A percentile compares a stretch with the other conserved stretches of the same genome.
Evolutionary conservation across 2,329 filamentous ascomycete species (phyloP).

Genomic region (Monosporascus cannonballus): DNA sequence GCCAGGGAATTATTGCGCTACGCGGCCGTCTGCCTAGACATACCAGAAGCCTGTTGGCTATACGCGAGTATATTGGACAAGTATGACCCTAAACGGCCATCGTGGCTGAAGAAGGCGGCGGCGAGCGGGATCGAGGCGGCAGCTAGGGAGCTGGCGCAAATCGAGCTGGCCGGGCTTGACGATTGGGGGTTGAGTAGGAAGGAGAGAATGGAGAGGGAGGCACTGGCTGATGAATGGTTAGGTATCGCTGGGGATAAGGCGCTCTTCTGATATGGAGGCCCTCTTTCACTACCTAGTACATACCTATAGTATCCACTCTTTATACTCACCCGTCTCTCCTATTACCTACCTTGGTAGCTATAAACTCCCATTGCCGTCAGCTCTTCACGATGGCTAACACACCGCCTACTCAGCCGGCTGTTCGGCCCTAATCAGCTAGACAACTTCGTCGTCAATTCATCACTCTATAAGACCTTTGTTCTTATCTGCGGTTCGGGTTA

Average conservation of each 20-base stretch:
- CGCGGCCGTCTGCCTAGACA: conserved; percentile 27
- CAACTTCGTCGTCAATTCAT: not conserved
- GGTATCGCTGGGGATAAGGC: conserved; percentile 13
- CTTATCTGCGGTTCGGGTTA: no score
- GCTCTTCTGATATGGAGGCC: not conserved
- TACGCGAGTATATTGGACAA: conserved; percentile 22
- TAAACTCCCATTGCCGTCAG: no score
- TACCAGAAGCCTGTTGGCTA: conserved; percentile 16
- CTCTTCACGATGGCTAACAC: no score
- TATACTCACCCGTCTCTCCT: no score
- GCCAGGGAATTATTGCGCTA: conserved; percentile 16
- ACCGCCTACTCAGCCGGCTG: no score
- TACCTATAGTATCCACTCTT: no score
- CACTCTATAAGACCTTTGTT: not conserved
- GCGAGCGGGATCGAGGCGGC: conserved; percentile 21
- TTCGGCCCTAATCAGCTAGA: no score
- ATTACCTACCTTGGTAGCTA: no score
- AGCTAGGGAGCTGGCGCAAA: conserved; percentile 18
- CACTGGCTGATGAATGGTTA: conserved; percentile 23
- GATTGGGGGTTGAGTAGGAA: conserved; percentile 7
- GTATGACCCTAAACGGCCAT: conserved; percentile 15
- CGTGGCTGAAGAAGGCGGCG: conserved; percentile 26
- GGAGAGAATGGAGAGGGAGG: conserved; percentile 12
- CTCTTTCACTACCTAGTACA: no score
- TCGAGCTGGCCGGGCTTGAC: conserved; percentile 9